phyloP scores from a whole-genome alignment of 83 land plant species.

The Diphasiastrum complanatum region DNA sequence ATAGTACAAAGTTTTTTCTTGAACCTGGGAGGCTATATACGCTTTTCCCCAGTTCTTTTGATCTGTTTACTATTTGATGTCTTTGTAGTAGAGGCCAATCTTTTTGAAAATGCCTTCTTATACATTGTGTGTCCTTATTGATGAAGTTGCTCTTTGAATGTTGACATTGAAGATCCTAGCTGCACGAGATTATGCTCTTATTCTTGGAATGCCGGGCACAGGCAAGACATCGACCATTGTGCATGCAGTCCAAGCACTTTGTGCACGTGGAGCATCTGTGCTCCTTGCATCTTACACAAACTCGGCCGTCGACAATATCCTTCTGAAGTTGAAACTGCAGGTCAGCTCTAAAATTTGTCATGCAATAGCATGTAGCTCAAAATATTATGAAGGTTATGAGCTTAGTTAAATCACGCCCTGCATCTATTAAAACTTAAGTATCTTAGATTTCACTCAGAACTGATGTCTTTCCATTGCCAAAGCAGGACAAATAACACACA shows the following conservation, averaged over 20 bases:
- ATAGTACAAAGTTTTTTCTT: too few species aligned
- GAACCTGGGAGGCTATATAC: too few species aligned
- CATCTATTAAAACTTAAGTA: too few species aligned
- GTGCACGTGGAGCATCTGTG: conserved; percentile 67
- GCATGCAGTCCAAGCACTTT: conserved; percentile 88
- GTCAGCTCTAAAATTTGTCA: too few species aligned
- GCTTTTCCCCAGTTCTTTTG: too few species aligned
- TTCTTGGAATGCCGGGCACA: conserved; percentile 96
- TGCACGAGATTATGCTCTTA: conserved; percentile 75
- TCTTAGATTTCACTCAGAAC: too few species aligned
- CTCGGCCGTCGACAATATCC: conserved; percentile 86
- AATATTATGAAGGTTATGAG: too few species aligned
- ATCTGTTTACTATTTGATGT: too few species aligned
- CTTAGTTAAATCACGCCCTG: too few species aligned
- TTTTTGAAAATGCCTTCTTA: background rate
- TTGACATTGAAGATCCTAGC: conserved; percentile 54
- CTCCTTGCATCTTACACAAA: conserved; percentile 87
- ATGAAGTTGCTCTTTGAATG: background rate
- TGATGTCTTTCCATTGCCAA: too few species aligned
- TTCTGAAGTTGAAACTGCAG: conserved; percentile 78
- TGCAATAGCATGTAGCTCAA: too few species aligned
- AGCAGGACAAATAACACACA: too few species aligned
- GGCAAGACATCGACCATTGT: conserved; percentile 93
- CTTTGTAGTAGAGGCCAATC: background rate
- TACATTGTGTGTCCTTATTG: background rate